Conservation (phyloP, 352 stramenopile species). For the Peronospora destructor region DNA sequence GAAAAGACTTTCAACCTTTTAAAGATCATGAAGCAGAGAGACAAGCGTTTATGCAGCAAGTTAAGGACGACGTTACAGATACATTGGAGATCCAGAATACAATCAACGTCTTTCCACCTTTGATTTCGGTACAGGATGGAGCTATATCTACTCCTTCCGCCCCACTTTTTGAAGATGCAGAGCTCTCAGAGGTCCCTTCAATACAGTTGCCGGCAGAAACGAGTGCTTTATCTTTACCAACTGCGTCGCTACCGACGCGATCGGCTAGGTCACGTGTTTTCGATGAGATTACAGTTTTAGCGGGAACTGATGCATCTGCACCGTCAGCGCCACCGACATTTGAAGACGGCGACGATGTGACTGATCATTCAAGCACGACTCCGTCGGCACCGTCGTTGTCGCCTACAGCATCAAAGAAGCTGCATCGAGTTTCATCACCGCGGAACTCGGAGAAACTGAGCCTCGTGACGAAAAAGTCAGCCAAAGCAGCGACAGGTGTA, state of each 20-base stretch:
- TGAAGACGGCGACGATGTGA: conserved; percentile 15
- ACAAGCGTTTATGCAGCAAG: neutral
- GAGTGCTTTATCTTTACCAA: conserved; percentile 9
- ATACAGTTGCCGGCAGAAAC: conserved; percentile 11
- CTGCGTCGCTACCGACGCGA: conserved; percentile 4
- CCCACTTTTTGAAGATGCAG: conserved; percentile 21
- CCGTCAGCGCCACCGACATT: conserved; percentile 30
- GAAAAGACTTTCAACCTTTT: conserved; percentile 13
- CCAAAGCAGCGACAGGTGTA: neutral
- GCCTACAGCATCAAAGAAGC: conserved; percentile 38
- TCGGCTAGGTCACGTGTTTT: conserved; percentile 24
- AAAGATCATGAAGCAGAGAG: conserved; percentile 3
- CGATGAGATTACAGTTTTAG: conserved; percentile 20
- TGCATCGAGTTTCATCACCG: conserved; percentile 17
- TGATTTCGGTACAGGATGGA: neutral
- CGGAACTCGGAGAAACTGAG: conserved; percentile 18
- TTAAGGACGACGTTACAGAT: neutral
- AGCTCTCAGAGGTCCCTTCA: neutral
- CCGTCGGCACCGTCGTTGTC: conserved; percentile 40
- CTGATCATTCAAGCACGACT: conserved; percentile 11
- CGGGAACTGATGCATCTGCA: neutral
- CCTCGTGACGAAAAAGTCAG: conserved; percentile 15
- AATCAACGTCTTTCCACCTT: neutral
- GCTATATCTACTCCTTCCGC: conserved; percentile 20
- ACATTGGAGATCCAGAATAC: neutral